These are phyloP conservation scores for Quercus aquifolioides DNA, from an alignment of 306 rosid genomes.

Conservation along the genomic window DNA sequence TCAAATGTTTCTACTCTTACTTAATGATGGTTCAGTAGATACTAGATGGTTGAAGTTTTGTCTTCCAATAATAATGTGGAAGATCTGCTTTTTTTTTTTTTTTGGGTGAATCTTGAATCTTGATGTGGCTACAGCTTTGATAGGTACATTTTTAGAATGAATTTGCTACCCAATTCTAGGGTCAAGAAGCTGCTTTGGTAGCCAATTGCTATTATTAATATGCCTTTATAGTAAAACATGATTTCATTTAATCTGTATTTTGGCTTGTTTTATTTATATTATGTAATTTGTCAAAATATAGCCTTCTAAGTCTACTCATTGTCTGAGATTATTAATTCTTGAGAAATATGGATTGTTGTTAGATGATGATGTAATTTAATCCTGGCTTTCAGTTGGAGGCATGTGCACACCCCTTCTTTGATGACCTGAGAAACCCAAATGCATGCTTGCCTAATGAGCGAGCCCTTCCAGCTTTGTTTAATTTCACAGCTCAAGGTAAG, in stretches of 20 bases:
- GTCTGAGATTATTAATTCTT: not conserved
- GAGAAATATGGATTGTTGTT: not conserved
- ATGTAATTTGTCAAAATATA: too few relatives aligned
- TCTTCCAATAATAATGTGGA: not conserved
- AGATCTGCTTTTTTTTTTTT: not conserved
- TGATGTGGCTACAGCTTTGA: not conserved
- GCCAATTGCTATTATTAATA: not conserved
- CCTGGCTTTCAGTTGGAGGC: slow-evolving; percentile 72
- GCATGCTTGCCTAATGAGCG: slow-evolving; percentile 66
- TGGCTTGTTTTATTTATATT: not conserved
- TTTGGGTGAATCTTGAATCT: not conserved
- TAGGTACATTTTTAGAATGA: not conserved
- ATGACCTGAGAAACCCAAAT: slow-evolving; percentile 71
- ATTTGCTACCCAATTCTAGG: not conserved
- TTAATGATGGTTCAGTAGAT: not conserved
- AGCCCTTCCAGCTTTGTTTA: slow-evolving; percentile 67
- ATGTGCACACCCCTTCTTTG: slow-evolving; percentile 85
- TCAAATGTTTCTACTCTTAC: not conserved
- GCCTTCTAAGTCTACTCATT: not conserved
- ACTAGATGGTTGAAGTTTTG: not conserved
- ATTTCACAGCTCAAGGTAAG: slow-evolving; percentile 86
- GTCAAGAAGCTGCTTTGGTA: not conserved
- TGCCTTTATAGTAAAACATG: not conserved
- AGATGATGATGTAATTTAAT: not conserved
- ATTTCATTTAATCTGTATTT: not conserved